These are phyloP conservation scores for Globisporangium mamillatum DNA, from an alignment of 352 stramenopile genomes.

Conservation along the genomic window DNA sequence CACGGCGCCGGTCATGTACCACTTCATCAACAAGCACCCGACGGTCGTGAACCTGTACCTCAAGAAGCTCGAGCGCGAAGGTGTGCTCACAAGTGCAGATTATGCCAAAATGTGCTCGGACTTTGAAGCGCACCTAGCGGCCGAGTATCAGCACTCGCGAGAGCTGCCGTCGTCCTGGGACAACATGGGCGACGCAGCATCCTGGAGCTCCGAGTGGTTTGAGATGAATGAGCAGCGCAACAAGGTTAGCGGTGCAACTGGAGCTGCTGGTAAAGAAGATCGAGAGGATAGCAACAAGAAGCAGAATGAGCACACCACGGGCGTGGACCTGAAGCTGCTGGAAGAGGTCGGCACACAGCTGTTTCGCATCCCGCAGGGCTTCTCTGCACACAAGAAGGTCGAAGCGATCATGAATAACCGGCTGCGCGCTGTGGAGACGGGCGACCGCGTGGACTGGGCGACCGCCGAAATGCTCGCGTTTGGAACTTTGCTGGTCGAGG, in stretches of 20 bases:
- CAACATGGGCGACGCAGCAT: slow-evolving; percentile 54
- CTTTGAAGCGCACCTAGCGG: slow-evolving; percentile 62
- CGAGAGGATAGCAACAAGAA: not conserved
- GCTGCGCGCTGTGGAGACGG: slow-evolving; percentile 72
- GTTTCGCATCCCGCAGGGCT: slow-evolving; percentile 77
- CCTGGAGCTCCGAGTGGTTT: slow-evolving; percentile 69
- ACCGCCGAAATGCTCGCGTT: slow-evolving; percentile 88
- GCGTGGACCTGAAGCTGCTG: slow-evolving; percentile 71
- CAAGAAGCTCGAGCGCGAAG: slow-evolving; percentile 63
- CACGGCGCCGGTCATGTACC: slow-evolving; percentile 89
- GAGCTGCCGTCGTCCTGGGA: slow-evolving; percentile 75
- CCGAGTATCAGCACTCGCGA: slow-evolving; percentile 73
- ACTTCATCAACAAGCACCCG: slow-evolving; percentile 86
- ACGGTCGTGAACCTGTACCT: slow-evolving; percentile 77
- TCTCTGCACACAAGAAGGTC: slow-evolving; percentile 83
- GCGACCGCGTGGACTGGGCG: slow-evolving; percentile 83
- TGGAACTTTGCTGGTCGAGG: slow-evolving; percentile 80
- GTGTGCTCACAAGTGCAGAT: slow-evolving; percentile 43
- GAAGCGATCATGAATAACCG: slow-evolving; percentile 87
- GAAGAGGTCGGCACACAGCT: slow-evolving; percentile 72
- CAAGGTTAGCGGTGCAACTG: not conserved
- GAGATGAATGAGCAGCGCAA: slow-evolving; percentile 23
- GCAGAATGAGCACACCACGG: slow-evolving; percentile 32
- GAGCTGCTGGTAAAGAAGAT: not conserved
- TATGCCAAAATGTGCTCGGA: slow-evolving; percentile 48